Conservation (phyloP, 208 protist species). For the Trypanosoma melophagium region DNA sequence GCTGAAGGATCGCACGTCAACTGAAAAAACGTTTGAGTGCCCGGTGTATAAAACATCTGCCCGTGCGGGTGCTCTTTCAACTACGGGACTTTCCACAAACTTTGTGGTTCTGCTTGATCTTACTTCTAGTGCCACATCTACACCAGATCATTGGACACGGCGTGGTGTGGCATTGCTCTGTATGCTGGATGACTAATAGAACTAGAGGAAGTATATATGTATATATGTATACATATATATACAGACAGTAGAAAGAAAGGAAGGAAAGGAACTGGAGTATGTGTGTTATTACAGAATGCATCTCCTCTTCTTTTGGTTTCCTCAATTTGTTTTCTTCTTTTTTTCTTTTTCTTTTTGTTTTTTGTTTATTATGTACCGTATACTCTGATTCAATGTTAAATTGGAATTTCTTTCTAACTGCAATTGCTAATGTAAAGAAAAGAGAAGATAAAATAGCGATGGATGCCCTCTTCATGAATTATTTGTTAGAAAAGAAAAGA, state of each 20-base stretch:
- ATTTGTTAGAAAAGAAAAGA: too few species aligned
- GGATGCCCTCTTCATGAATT: too few species aligned
- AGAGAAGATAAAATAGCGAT: too few species aligned
- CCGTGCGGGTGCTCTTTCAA: slow-evolving; percentile 87
- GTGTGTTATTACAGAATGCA: background rate
- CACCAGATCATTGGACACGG: slow-evolving; percentile 90
- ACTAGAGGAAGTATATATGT: slow-evolving; percentile 2
- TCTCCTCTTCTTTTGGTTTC: background rate
- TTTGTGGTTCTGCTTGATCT: slow-evolving; percentile 90
- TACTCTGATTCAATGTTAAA: background rate
- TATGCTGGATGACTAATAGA: slow-evolving; percentile 87
- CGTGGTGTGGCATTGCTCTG: slow-evolving; percentile 92
- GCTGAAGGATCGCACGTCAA: slow-evolving; percentile 29
- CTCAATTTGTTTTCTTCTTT: background rate
- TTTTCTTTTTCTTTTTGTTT: background rate
- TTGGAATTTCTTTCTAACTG: too few species aligned
- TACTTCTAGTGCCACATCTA: slow-evolving; percentile 34
- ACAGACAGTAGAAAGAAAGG: background rate
- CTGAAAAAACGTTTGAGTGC: slow-evolving; percentile 68
- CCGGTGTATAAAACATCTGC: slow-evolving; percentile 94
- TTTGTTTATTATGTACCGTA: background rate
- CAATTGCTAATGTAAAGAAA: too few species aligned
- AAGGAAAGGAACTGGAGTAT: slow-evolving; percentile 10
- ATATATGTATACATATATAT: slow-evolving; percentile 14
- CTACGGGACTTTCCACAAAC: slow-evolving; percentile 92